phyloP scores from a whole-genome alignment of 1,284 basidiomycete species.

The Marasmius tenuissimus region DNA sequence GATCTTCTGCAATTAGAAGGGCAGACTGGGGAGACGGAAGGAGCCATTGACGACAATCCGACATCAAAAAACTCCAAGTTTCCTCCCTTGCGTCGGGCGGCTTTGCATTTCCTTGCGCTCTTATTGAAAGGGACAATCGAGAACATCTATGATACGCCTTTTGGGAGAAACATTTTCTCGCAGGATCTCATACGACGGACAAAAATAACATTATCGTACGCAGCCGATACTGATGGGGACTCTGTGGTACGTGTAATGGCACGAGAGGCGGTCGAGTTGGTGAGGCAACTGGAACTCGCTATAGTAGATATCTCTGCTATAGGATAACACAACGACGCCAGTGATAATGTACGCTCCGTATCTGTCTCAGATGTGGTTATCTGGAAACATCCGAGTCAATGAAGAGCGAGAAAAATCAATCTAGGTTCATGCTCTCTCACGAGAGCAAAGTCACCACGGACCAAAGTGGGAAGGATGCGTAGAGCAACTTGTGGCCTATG shows the following conservation, averaged over 20 bases:
- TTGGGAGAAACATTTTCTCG: conserved; percentile 27
- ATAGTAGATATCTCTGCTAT: conserved; percentile 31
- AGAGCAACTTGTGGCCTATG: neutral
- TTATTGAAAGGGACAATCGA: conserved; percentile 56
- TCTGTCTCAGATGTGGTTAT: conserved; percentile 77
- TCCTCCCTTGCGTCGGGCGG: conserved; percentile 80
- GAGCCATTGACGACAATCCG: conserved; percentile 54
- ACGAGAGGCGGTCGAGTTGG: conserved; percentile 61
- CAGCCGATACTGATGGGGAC: conserved; percentile 75
- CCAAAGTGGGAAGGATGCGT: neutral
- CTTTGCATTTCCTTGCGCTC: conserved; percentile 74
- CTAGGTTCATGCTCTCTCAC: conserved; percentile 46
- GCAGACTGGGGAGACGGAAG: conserved; percentile 29
- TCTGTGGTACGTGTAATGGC: conserved; percentile 77
- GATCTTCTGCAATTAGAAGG: conserved; percentile 82
- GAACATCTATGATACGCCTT: conserved; percentile 44
- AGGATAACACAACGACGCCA: neutral
- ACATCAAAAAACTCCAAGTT: conserved; percentile 63
- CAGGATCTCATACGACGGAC: conserved; percentile 48
- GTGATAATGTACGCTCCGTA: conserved; percentile 76
- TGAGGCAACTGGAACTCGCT: conserved; percentile 53
- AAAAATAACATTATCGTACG: conserved; percentile 68
- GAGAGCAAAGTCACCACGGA: conserved; percentile 4
- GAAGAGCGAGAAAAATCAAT: conserved; percentile 52
- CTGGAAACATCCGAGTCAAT: conserved; percentile 77